Evolutionary conservation across 495 filamentous ascomycete species (phyloP).

Genomic region (Penicillium psychrofluorescens): DNA sequence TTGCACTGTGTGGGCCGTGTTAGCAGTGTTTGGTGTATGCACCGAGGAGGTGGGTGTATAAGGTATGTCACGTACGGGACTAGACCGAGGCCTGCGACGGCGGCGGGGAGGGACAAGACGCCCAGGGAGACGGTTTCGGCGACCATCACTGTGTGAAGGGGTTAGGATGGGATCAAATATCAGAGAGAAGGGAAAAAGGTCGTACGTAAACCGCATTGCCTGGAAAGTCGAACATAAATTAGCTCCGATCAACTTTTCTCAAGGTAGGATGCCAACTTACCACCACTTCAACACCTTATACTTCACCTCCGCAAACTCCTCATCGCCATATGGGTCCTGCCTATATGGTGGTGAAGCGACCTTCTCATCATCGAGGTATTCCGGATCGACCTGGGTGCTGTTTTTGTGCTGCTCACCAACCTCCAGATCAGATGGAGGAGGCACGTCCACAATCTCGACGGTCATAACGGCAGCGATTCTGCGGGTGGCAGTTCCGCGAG

Average conservation of each 20-base stretch:
- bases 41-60: neutral
- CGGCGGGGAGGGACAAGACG: constrained; percentile 55
- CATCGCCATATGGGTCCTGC: constrained; percentile 35
- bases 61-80: constrained; percentile 29
- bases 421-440: neutral
- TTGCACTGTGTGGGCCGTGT: constrained; percentile 30
- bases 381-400: constrained; percentile 3
- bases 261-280: constrained; percentile 11
- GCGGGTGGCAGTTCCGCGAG: no score
- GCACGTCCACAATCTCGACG: neutral
- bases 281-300: constrained; percentile 38
- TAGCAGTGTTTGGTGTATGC: neutral
- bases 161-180: neutral
- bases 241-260: neutral
- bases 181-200: neutral
- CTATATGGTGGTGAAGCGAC: constrained; percentile 4
- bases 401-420: constrained; percentile 1
- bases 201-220: constrained; percentile 36
- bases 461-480: no score
- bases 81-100: constrained; percentile 59
- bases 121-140: constrained; percentile 71
- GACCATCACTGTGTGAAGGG: constrained; percentile 44
- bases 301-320: constrained; percentile 32
- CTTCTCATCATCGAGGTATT: constrained; percentile 14
- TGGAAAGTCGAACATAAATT: constrained; percentile 1